Evolutionary conservation across 2,329 filamentous ascomycete species (phyloP), one percentile per base, ranked within the genome.

Genomic region (Cladorrhinum sp.): DNA sequence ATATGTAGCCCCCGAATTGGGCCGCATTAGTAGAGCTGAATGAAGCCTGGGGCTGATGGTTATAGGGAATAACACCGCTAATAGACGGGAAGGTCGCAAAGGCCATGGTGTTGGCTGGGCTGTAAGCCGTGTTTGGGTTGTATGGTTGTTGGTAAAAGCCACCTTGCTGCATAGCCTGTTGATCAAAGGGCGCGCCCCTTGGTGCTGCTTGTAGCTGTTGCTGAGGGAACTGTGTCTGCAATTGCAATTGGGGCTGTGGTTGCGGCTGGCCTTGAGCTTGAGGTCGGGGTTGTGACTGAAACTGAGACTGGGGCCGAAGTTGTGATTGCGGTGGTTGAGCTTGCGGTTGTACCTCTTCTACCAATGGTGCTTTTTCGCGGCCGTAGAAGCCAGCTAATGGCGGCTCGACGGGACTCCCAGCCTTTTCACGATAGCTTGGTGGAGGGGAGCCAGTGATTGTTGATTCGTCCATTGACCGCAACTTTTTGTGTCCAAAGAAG

Each of bases 391-490:
- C 66, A 12, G 66, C 61, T 14, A 53, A 20, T 9, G 56, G 61
- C 16, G 61, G 18, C 3, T 46, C 23, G 18, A 50, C 28, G 2
- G 48, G 36, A 24, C 39, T 62, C 9, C 57, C 55, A 4, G 60
- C 59, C 55, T 67, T 68, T 55, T 68, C 67, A 14, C 60, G 50
- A 58, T 68, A 68, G 36, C 59, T 68, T 33, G 69, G 66, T 8
- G 68, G 65, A 4, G 57, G 46, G 1, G 62, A 57, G 10, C 42
- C 58, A 1, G 60, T 33, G 5, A 59, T 48, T 2, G 39, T 61
- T 4, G 64, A 61, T 18, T 72, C 71, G 1, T 71, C 70, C 18
- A 77, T 67, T 5, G 69, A 69, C 59, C 74, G 64, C 71, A 71
- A 73, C 3, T 64, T 57, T 36, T 64, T 62, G 9, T 64, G 65